Evolutionary conservation across 805 yeast genomes (phyloP), one percentile per base, ranked within the genome.

Genomic region (Cyberlindnera subsufficiens): DNA sequence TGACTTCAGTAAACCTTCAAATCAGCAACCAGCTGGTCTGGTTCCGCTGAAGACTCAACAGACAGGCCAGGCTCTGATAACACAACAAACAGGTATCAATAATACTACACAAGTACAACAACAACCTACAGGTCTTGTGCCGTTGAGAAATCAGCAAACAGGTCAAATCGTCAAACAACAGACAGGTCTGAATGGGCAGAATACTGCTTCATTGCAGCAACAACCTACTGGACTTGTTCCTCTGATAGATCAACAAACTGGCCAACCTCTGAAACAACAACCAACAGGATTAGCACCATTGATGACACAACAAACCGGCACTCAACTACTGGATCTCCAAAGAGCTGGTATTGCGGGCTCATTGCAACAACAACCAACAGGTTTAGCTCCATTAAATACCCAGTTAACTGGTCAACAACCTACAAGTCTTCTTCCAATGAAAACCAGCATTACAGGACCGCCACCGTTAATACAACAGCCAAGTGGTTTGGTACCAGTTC

Each of bases 171-270:
- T 42, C 11, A 35, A 51, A 32, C 46, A 82, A 56, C 74, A 72
- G 43, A 82, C 90, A 5, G 84, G 88, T 4, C 68, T 75, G 27
- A 22, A 22, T 22, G 11, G 10, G 30, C 20, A 33, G 27, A n/a
- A 40, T 33, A 22, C 27, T 22, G 32, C 36, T 14, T 19, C 31
- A 13, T 30, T 76, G 40, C 78, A 71, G 43, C 75, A 82, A 14
- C 89, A 82, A 57, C 75, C 74, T 43, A 82, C 91, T 2, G 86
- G 89, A 2, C 69, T 76, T 13, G 66, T 77, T 35, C 75, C 80
- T 40, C 77, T 83, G 40, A 33, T 59, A 20, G 34, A 22, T n/a
- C 56, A 51, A 32, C 45, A 39, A 20, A 52, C 56, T 11, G 58
- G 54, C 18, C 45, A 16, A 20, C 10, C 18, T 15, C n/a, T 42